A percentile compares a stretch with the other conserved stretches of the same genome.
Evolutionary conservation across 2,329 filamentous ascomycete species (phyloP).

Genomic region (Cordyceps farinosa): DNA sequence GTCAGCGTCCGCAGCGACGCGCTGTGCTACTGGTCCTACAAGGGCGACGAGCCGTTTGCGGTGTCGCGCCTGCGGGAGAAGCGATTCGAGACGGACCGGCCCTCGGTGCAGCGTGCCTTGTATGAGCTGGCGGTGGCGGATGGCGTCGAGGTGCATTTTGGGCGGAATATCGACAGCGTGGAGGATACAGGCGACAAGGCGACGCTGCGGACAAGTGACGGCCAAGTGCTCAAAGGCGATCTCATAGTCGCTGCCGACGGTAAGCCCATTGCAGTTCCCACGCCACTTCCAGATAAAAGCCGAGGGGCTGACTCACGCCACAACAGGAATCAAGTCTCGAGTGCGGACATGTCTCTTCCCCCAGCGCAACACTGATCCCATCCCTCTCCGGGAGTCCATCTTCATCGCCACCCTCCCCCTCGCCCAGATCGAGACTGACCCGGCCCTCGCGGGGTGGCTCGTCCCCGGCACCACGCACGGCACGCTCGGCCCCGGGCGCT

Average conservation of each 20-base stretch:
- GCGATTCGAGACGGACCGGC: slow-evolving; percentile 20
- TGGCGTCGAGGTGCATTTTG: slow-evolving; percentile 9
- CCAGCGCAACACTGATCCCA: slow-evolving; percentile 6
- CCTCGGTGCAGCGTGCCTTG: slow-evolving; percentile 3
- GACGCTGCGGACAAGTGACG: background rate
- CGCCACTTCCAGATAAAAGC: background rate
- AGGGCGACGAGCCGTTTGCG: slow-evolving; percentile 7
- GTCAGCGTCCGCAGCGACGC: slow-evolving; percentile 9
- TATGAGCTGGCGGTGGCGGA: slow-evolving; percentile 2
- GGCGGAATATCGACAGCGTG: slow-evolving; percentile 1
- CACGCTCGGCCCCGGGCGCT: slow-evolving; percentile 14
- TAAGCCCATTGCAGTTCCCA: background rate
- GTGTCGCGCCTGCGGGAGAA: background rate
- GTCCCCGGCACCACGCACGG: slow-evolving; percentile 15
- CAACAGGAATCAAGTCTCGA: slow-evolving; percentile 14
- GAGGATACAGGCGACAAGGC: background rate
- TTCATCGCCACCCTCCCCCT: slow-evolving; percentile 2
- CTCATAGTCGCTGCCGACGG: slow-evolving; percentile 13
- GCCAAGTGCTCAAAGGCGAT: background rate
- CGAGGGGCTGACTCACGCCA: background rate
- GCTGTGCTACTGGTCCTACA: slow-evolving; percentile 15
- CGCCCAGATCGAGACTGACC: background rate
- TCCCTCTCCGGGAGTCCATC: slow-evolving; percentile 14
- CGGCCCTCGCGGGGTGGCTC: background rate
- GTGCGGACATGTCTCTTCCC: slow-evolving; percentile 10